phyloP scores from a whole-genome alignment of 2,329 filamentous ascomycete genomes.

The Colletotrichum paranaense region DNA sequence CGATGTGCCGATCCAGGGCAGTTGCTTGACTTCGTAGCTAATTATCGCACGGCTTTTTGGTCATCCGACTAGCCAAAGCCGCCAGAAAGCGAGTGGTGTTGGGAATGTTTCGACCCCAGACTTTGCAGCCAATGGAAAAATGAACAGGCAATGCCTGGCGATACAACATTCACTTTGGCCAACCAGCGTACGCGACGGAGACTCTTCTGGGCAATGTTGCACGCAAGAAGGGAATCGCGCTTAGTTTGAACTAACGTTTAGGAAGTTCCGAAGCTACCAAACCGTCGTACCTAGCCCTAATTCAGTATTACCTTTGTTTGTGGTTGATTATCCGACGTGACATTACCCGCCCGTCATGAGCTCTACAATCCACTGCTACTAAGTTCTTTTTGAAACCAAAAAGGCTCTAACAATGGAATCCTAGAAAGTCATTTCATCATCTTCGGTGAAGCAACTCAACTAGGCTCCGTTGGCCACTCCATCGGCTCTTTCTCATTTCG shows the following conservation, averaged over 20 bases:
- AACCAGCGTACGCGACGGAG: background rate
- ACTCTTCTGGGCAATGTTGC: background rate
- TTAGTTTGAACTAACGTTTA: background rate
- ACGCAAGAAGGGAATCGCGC: background rate
- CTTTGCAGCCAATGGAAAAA: background rate
- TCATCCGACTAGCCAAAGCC: conserved; percentile 1
- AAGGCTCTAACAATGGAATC: no score
- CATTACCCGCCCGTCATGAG: background rate
- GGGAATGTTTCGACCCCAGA: background rate
- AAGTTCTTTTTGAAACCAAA: background rate
- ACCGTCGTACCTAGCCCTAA: background rate
- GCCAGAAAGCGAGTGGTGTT: conserved; percentile 16
- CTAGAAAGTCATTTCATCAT: background rate
- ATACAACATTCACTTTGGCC: background rate
- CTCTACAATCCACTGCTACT: no score
- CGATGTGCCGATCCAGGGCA: background rate
- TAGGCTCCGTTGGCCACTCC: no score
- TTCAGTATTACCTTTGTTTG: background rate
- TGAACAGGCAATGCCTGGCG: background rate
- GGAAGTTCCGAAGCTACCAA: background rate
- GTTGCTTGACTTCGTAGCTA: no score
- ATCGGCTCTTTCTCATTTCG: no score
- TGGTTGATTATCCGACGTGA: background rate
- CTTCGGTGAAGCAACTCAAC: no score
- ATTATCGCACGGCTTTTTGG: background rate